Evolutionary conservation across 257 asterid species (phyloP), one percentile per base, ranked within the genome.

Genomic region (Schizonepeta tenuifolia): DNA sequence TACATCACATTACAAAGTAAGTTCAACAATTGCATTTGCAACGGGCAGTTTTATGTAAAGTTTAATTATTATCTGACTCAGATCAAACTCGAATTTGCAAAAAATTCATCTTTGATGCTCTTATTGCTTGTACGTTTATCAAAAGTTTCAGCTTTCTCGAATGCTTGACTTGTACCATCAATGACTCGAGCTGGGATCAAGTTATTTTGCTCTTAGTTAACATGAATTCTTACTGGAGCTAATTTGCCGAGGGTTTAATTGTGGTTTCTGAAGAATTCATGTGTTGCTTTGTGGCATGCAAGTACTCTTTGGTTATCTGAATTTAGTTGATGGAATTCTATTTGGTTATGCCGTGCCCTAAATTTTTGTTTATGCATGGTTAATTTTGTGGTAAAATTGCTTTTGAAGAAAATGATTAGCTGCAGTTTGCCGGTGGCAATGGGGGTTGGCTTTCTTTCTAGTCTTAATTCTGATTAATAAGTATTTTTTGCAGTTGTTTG

Each of bases 271-370:
- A 46, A 51, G 68, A 71, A 58, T 73, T 73, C 67, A 3, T 43
- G 15, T 55, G 54, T 43, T 36, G 64, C 75, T 80, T 74, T 58
- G 59, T 69, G 82, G 76, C 89, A 88, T 90, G 93, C 93, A 85
- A 57, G 61, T 28, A 69, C 31, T 65, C 33, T 70, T 81, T 67
- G 79, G 83, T 77, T 75, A 9, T 76, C 74, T 72, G 33, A 70
- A 74, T 65, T 55, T 53, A 55, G 51, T 33, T 53, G 77, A 75
- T 71, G 62, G 65, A 74, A 62, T 35, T 61, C 28, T 76, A 53
- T 62, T 66, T 46, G 58, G 47, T 62, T 74, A 53, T 72, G 56
- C 79, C 80, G 70, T 75, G 60, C 80, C 84, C 81, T 73, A 75
- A 73, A 76, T 72, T 75, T 47, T 56, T 69, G 83, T 62, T 72